These are phyloP conservation scores for Aspergillus ostianus DNA, from an alignment of 495 filamentous ascomycete species.

Conservation along the genomic window DNA sequence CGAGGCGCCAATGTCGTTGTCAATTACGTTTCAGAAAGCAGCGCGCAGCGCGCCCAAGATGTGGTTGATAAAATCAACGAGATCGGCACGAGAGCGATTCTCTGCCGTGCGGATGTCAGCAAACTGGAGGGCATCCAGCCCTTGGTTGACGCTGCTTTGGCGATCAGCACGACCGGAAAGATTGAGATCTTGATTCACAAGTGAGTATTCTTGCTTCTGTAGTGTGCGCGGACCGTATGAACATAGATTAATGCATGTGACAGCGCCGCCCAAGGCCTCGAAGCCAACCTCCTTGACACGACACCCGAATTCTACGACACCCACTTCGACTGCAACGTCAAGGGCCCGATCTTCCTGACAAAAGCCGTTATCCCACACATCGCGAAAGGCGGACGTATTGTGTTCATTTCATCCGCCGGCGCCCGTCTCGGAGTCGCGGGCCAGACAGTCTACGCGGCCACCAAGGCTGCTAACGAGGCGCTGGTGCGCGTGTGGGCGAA, in stretches of 20 bases:
- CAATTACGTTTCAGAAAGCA: conserved; percentile 39
- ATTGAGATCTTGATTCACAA: conserved; percentile 80
- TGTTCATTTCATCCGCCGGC: conserved; percentile 9
- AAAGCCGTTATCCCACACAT: conserved; percentile 17
- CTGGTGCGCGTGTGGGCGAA: conserved; percentile 26
- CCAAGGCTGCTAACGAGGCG: conserved; percentile 22
- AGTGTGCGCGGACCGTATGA: too few species aligned
- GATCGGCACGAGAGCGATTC: conserved; percentile 40
- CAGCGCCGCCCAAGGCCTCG: conserved; percentile 46
- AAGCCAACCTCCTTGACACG: conserved; percentile 45
- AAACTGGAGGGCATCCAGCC: conserved; percentile 34
- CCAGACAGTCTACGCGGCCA: conserved; percentile 18
- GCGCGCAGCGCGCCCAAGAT: conserved; percentile 35
- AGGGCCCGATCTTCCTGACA: conserved; percentile 24
- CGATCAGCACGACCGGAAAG: conserved; percentile 40
- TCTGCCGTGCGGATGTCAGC: conserved; percentile 47
- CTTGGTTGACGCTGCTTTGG: conserved; percentile 41
- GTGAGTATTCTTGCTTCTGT: conserved; percentile 37
- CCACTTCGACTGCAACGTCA: conserved; percentile 21
- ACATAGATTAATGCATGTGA: neutral
- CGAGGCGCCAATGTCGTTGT: conserved; percentile 39
- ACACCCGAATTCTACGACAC: conserved; percentile 25
- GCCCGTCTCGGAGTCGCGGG: conserved; percentile 12
- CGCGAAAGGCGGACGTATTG: conserved; percentile 3
- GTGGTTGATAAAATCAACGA: conserved; percentile 45